Evolutionary conservation across 441 rosid species (phyloP).

Genomic region (Pelargonium australe): DNA sequence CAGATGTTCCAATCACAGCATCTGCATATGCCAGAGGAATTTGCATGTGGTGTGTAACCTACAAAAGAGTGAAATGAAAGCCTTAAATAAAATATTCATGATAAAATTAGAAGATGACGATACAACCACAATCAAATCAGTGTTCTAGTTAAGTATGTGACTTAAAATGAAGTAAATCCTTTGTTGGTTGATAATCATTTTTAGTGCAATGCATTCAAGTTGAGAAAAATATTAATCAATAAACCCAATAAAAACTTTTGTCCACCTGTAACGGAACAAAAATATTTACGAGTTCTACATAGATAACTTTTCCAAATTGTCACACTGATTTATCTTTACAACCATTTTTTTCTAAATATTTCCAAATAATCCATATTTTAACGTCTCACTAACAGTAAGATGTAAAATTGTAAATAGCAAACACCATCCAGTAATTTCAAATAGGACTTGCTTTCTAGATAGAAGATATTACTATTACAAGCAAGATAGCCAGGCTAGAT

Average conservation of each 20-base stretch:
- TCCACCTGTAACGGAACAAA: no score
- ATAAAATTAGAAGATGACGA: not conserved
- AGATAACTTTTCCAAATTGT: not conserved
- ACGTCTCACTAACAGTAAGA: not conserved
- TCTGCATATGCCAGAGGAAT: constrained; percentile 32
- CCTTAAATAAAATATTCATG: not conserved
- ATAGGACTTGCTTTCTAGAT: not conserved
- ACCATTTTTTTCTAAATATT: no score
- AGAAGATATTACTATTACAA: not conserved
- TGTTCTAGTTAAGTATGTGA: no score
- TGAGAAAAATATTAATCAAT: no score
- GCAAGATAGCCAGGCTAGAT: not conserved
- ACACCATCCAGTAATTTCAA: not conserved
- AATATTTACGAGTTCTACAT: not conserved
- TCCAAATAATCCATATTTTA: no score
- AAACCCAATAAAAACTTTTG: no score
- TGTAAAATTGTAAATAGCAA: not conserved
- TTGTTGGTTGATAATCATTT: no score
- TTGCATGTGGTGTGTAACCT: constrained; percentile 31
- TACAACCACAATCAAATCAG: no score
- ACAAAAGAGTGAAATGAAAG: not conserved
- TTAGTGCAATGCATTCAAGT: no score
- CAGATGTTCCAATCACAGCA: constrained; percentile 31
- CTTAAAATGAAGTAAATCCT: no score
- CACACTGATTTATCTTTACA: not conserved